phyloP scores from a whole-genome alignment of 2,329 filamentous ascomycete species.

The Aspergillus piperis region DNA sequence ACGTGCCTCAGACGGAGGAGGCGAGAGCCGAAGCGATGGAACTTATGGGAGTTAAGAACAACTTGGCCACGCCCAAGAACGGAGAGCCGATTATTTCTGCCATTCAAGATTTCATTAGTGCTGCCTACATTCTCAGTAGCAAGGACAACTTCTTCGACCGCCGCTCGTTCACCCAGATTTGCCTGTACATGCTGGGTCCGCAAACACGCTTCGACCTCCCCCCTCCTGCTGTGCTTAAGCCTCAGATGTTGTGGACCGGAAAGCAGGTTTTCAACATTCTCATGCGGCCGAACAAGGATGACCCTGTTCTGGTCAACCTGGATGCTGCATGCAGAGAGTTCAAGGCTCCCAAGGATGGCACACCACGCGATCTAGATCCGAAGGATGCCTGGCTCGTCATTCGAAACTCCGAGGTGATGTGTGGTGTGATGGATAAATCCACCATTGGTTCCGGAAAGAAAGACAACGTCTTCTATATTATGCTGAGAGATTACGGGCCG shows the following conservation, averaged over 20 bases:
- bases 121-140: slow-evolving; percentile 83
- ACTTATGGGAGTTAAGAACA: slow-evolving; percentile 97
- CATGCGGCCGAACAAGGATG: slow-evolving; percentile 84
- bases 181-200: slow-evolving; percentile 89
- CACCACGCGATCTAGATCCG: slow-evolving; percentile 65
- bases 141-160: slow-evolving; percentile 94
- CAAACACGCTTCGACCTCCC: slow-evolving; percentile 79
- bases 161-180: slow-evolving; percentile 83
- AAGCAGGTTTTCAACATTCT: slow-evolving; percentile 95
- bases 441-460: slow-evolving; percentile 98
- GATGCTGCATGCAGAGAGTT: slow-evolving; percentile 88
- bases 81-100: slow-evolving; percentile 97
- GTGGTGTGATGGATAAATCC: slow-evolving; percentile 95
- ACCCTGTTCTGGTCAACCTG: slow-evolving; percentile 81
- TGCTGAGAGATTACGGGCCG: slow-evolving; percentile 90
- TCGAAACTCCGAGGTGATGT: slow-evolving; percentile 96
- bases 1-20: slow-evolving; percentile 97
- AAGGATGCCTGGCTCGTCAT: slow-evolving; percentile 91
- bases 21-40: slow-evolving; percentile 92
- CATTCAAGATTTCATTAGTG: slow-evolving; percentile 99
- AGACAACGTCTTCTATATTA: slow-evolving; percentile 95
- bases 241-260: slow-evolving; percentile 87
- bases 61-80: slow-evolving; percentile 93
- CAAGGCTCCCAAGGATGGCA: slow-evolving; percentile 42
- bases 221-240: slow-evolving; percentile 81